Evolutionary conservation across 805 yeast species (phyloP).

Genomic region (Zygoascus bituminiphila): DNA sequence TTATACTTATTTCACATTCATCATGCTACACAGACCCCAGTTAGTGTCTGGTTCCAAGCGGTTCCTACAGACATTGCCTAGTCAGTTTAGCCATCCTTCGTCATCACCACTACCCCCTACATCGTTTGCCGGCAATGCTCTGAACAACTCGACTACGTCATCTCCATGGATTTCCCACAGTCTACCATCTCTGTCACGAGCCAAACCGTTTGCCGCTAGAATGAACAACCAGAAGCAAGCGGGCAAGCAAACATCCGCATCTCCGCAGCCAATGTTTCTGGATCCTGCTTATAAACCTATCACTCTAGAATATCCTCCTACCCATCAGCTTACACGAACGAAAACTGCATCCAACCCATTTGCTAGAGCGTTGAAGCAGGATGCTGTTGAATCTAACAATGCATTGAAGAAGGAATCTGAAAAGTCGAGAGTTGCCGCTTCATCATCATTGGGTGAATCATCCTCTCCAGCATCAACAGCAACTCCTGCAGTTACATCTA

Average conservation of each 20-base stretch:
- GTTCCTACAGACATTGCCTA: neutral
- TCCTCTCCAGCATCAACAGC: neutral
- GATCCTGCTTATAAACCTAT: neutral
- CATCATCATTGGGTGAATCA: neutral
- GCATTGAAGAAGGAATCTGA: too few relatives aligned
- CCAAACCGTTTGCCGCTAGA: slow-evolving; percentile 1
- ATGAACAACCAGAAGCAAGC: neutral
- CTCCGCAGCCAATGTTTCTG: neutral
- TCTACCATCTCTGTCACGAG: neutral
- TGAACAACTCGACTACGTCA: neutral
- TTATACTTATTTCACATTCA: neutral
- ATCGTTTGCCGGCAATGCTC: neutral
- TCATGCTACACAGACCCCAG: neutral
- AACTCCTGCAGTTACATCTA: neutral
- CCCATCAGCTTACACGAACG: neutral
- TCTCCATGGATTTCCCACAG: neutral
- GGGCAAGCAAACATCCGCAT: neutral
- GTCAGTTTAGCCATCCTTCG: neutral
- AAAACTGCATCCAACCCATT: neutral
- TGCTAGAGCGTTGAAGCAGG: neutral
- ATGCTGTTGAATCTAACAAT: neutral
- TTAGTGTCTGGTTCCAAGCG: neutral
- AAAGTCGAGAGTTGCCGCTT: neutral
- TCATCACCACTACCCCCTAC: neutral
- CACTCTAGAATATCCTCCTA: neutral